Base-by-base conservation (phyloP, 495 filamentous ascomycete genomes). In the Podospora bellae-mahoneyi region DNA sequence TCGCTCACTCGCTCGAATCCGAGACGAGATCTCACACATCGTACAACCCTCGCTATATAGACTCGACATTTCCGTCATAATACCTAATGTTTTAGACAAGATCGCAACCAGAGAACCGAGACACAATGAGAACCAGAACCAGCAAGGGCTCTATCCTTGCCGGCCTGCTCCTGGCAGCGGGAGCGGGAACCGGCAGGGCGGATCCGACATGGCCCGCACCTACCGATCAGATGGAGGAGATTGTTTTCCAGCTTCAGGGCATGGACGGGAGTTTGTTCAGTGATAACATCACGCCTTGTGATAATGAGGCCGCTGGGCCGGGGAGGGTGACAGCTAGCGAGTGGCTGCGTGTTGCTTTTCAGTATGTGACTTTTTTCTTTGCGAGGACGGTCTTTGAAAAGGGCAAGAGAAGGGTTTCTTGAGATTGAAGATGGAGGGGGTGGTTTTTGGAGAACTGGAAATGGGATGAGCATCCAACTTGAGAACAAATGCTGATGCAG, bases 201-300 rank as follows among this genome's bases (percentile, higher is more conserved):
- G 81, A 83, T 67, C 84, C 84, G 48, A 89, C 86, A 75, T 89
- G 87, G 87, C 87, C 87, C 5, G 79, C 84, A 6, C 73, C 80
- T 0, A 83, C 82, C 4, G 87, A 89, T 69, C 86, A 89, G 75
- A 77, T 89, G 71, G 86, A 89, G 74, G 86, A 88, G 76, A 85
- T 89, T 65, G 82, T 88, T 78, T 85, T 84, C 69, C 82, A 87
- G 68, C 84, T 84, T 34, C 76, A 81, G 26, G 85, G 85, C 0
- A 83, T 86, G 67, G 81, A 79, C 59, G 79, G 78, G 26, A 78
- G 86, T 67, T 74, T 83, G 64, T 88, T 90, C 69, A 80, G 82
- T 62, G 80, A 82, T 57, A 79, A 81, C 23, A 83, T 90, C 61
- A 85, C 79, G 53, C 87, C 87, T 5, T 90, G 87, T 74, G 79